phyloP scores from a whole-genome alignment of 2,329 filamentous ascomycete species.

The Leptographium flavum region DNA sequence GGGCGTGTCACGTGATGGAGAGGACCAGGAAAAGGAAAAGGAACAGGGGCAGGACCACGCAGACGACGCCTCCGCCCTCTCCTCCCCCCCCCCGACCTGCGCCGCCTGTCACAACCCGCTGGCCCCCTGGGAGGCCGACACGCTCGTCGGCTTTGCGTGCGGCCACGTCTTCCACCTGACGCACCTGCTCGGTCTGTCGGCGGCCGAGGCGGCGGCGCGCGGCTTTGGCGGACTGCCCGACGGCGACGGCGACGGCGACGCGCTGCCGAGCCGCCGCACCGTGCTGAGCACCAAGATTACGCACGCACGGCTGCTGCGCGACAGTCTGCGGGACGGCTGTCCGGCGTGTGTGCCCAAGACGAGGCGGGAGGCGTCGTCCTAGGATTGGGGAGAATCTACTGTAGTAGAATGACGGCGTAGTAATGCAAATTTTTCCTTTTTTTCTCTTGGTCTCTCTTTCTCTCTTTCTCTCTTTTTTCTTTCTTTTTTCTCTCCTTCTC shows the following conservation, averaged over 20 bases:
- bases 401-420: too few species aligned
- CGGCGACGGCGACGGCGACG: conserved; percentile 24
- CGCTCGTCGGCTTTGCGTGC: conserved; percentile 67
- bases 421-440: too few species aligned
- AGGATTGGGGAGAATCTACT: too few species aligned
- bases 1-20: conserved; percentile 24
- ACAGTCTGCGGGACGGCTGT: conserved; percentile 53
- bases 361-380: background rate
- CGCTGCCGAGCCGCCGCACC: conserved; percentile 31
- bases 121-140: conserved; percentile 50
- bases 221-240: conserved; percentile 17
- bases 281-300: conserved; percentile 80
- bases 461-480: too few species aligned
- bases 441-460: too few species aligned
- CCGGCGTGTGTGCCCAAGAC: too few species aligned
- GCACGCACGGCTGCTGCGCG: conserved; percentile 63
- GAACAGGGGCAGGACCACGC: background rate
- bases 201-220: conserved; percentile 29
- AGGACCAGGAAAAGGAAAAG: background rate
- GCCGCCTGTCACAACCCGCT: conserved; percentile 43
- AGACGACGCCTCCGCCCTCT: conserved; percentile 9
- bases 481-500: background rate
- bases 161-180: conserved; percentile 69
- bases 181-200: conserved; percentile 48
- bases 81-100: conserved; percentile 37